Evolutionary conservation across 2,329 filamentous ascomycete genomes (phyloP), one percentile per base, ranked within the genome.

Genomic region (Sclerotinia borealis): DNA sequence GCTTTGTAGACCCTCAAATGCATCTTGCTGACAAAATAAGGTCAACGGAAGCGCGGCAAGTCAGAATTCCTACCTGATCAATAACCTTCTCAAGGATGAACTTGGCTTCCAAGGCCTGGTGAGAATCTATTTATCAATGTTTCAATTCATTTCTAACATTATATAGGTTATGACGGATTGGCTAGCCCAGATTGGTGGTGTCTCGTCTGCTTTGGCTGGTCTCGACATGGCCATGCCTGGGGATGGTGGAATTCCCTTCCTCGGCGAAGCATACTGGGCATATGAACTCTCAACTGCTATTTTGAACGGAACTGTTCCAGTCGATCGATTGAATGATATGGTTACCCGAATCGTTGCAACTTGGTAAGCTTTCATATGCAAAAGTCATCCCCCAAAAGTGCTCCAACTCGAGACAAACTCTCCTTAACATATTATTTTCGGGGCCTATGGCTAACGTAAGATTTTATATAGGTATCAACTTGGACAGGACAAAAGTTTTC

Each of bases 221-320:
- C 76, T 90, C 2, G 87, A 90, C 67, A 88, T 90, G 86, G 79
- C 81, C 4, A 90, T 90, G 87, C 87, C 87, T 0, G 86, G 86
- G 5, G 85, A 87, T 65, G 81, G 69, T 15, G 61, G 72, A 27
- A 74, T 85, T 48, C 82, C 83, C 0, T 74, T 85, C 9, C 68
- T 81, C 10, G 84, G 83, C 6, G 72, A 75, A 36, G 79, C 79
- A 52, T 81, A 82, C 69, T 85, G 83, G 82, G 81, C 78, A 61
- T 80, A 79, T 60, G 81, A 85, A 63, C 75, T 86, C 48, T 83
- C 82, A 3, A 78, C 77, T 3, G 78, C 81, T 1, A 75, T 84
- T 11, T 73, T 86, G 36, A 86, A 86, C 66, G 83, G 83, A 3
- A 81, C 81, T 1, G 78, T 85, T 7, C 83, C 83, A 1, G 69